phyloP scores from a whole-genome alignment of 2,329 filamentous ascomycete species.

The Scortechinia acanthostroma region DNA sequence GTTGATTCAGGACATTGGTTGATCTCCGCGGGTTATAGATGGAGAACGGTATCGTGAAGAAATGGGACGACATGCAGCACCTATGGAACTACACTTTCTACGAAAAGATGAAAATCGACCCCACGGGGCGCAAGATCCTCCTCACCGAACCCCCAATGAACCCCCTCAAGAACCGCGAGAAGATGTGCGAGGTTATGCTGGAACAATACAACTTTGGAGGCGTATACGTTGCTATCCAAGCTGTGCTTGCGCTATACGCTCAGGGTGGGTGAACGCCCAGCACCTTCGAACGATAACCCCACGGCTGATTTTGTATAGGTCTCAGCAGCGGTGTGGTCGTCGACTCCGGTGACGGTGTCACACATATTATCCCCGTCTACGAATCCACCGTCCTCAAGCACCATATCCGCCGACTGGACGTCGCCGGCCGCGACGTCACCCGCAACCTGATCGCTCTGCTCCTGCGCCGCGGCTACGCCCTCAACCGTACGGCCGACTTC shows the following conservation, averaged over 20 bases:
- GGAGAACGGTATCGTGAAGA: constrained; percentile 99
- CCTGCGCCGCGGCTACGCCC: constrained; percentile 84
- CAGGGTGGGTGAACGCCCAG: constrained; percentile 55
- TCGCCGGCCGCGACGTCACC: constrained; percentile 95
- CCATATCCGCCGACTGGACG: constrained; percentile 85
- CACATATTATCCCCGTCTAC: constrained; percentile 96
- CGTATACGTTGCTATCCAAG: constrained; percentile 96
- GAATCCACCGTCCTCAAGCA: constrained; percentile 97
- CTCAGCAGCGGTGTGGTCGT: constrained; percentile 93
- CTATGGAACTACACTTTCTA: constrained; percentile 98
- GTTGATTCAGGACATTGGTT: no score
- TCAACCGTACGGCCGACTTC: constrained; percentile 97
- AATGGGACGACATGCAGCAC: constrained; percentile 99
- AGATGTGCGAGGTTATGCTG: constrained; percentile 99
- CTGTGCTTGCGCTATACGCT: constrained; percentile 89
- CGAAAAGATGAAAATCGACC: constrained; percentile 92
- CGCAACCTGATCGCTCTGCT: constrained; percentile 94
- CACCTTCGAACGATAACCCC: neutral
- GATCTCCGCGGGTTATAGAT: constrained; percentile 45
- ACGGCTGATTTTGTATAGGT: constrained; percentile 36
- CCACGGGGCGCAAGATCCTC: constrained; percentile 88
- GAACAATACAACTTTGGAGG: constrained; percentile 93
- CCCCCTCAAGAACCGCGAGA: constrained; percentile 88
- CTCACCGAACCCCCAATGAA: constrained; percentile 98
- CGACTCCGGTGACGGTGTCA: constrained; percentile 95